Base-by-base conservation (phyloP, 2,329 filamentous ascomycete species). In the Alternaria sp. region DNA sequence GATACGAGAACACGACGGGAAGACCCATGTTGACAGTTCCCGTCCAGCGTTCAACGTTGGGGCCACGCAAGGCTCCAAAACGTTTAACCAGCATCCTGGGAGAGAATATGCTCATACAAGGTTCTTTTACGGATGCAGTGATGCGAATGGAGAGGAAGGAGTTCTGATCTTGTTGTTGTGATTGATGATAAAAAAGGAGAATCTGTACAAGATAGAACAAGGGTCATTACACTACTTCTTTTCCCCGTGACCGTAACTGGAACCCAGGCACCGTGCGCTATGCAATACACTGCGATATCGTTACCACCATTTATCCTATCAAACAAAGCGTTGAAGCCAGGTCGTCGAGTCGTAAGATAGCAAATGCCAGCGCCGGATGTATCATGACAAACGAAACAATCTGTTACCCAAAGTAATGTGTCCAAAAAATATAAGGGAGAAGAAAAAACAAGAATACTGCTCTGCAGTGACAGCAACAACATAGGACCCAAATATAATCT, bases 321-420 rank as follows among this genome's bases (percentile, higher is more conserved):
- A 41, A 56, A 56, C 43, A 51, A 41, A 56, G 24, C 54, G 28
- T 42, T 48, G 42, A 55, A 48, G 52, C 52, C 52, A 48, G 48
- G 44, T 16, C 44, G 54, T 57, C 30, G 22, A 36, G 39, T 52
- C 46, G 38, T 52, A 20, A 51, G 24, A 32, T 56, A 49, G 53
- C 38, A 51, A 51, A 56, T 51, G 47, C 53, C 53, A 56, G 32
- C 36, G 46, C 46, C 32, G 30, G 32, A 32, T 49, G 22, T 49
- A 34, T 49, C 46, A n/a, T 49, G 24, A 38, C 43, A 57, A 51
- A 43, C 38, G 36, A 56, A 42, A 34, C 54, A 57, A 51, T 51
- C 46, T 57, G 54, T 51, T 51, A 28, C 38, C 46, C 57, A 42
- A 53, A 59, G 57, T 60, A 12, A 57, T 58, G 48, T 51, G 26